Conservation (phyloP, 1,139 yeast species). For the Zygosaccharomyces pseudobailii region DNA sequence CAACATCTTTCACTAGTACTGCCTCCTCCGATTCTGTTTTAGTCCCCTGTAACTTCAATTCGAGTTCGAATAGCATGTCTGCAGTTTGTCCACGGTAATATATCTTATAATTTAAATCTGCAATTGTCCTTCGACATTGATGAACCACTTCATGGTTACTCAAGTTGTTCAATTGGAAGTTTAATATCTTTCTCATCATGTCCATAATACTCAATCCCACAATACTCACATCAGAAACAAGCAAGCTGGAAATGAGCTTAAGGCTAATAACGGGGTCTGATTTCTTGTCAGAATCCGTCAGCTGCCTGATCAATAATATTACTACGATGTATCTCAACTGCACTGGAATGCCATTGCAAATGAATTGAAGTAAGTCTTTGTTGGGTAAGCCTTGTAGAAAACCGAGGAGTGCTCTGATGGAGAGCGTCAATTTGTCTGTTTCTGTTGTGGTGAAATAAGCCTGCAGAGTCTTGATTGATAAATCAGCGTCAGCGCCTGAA, state of each 20-base stretch:
- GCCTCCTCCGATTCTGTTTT: conserved; percentile 12
- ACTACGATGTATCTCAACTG: conserved; percentile 75
- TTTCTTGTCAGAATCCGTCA: conserved; percentile 23
- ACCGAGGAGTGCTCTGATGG: conserved; percentile 43
- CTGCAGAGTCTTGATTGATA: conserved; percentile 42
- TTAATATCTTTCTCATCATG: conserved; percentile 58
- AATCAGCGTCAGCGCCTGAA: conserved; percentile 28
- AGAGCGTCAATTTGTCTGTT: conserved; percentile 45
- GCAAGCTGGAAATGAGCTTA: conserved; percentile 54
- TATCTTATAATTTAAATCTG: conserved; percentile 30
- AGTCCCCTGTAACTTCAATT: conserved; percentile 22
- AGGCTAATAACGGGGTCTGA: conserved; percentile 47
- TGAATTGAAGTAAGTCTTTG: conserved; percentile 49
- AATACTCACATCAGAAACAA: conserved; percentile 77
- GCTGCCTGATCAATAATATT: conserved; percentile 37
- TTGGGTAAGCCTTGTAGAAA: conserved; percentile 36
- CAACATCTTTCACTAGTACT: conserved; percentile 23
- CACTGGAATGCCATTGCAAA: conserved; percentile 81
- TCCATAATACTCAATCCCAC: conserved; percentile 89
- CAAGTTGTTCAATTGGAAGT: conserved; percentile 49
- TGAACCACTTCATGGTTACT: conserved; percentile 18
- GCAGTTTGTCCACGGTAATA: conserved; percentile 34
- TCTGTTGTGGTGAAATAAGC: conserved; percentile 49
- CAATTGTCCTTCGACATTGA: conserved; percentile 28
- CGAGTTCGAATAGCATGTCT: conserved; percentile 33